Percentiles rank a stretch among this genome's conserved stretches.
Evolutionary conservation across 2,329 filamentous ascomycete species (phyloP).

Genomic region (Pseudogymnoascus sp.): DNA sequence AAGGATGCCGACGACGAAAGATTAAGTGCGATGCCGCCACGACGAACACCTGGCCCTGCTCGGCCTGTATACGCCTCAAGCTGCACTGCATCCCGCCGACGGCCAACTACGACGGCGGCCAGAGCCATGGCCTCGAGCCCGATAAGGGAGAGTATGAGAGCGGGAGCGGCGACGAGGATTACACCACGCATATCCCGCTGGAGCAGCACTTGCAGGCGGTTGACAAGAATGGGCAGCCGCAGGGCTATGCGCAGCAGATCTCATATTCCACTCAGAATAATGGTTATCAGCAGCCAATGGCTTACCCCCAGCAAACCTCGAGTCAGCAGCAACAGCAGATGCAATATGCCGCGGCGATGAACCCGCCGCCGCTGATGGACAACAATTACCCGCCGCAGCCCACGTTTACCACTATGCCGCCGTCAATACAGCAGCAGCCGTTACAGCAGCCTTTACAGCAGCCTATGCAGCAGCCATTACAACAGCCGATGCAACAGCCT

Average conservation of each 20-base stretch:
- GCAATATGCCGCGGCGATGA: constrained; percentile 46
- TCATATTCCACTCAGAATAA: constrained; percentile 37
- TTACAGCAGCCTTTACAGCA: not conserved
- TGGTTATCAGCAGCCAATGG: constrained; percentile 27
- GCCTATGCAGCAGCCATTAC: not conserved
- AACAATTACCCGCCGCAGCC: constrained; percentile 39
- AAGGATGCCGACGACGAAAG: constrained; percentile 88
- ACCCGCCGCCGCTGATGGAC: constrained; percentile 42
- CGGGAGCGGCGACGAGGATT: constrained; percentile 37
- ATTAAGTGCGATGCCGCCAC: constrained; percentile 98
- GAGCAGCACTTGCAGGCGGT: constrained; percentile 34
- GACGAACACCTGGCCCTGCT: constrained; percentile 95
- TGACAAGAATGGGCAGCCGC: constrained; percentile 28
- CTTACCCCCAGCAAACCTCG: constrained; percentile 29
- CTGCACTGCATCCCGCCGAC: constrained; percentile 80
- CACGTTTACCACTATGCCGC: constrained; percentile 43
- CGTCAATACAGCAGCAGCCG: constrained; percentile 36
- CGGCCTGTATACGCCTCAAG: constrained; percentile 85
- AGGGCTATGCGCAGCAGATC: constrained; percentile 41
- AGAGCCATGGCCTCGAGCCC: constrained; percentile 40
- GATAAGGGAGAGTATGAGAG: constrained; percentile 38
- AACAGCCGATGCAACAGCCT: constrained; percentile 11
- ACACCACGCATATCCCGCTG: constrained; percentile 47
- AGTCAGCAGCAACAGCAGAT: constrained; percentile 39
- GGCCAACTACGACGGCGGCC: constrained; percentile 28